Percentiles rank a stretch among this genome's conserved stretches.
phyloP scores from a whole-genome alignment of 345 rosid species.

The Aethionema arabicum region DNA sequence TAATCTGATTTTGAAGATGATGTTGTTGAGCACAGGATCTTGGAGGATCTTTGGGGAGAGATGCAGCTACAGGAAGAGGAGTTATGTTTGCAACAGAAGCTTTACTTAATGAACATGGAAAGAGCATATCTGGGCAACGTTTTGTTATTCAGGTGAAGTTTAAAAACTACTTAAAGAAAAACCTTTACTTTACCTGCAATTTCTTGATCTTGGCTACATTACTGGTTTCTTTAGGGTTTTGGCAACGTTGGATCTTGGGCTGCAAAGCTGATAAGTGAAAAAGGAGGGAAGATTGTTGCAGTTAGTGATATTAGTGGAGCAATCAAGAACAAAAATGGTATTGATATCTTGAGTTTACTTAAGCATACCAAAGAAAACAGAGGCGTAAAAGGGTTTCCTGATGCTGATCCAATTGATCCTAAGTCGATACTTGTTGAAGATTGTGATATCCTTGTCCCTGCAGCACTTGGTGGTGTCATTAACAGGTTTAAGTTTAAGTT shows the following conservation, averaged over 20 bases:
- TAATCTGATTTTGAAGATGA: not conserved
- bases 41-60: conserved; percentile 96
- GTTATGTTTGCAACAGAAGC: conserved; percentile 94
- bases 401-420: conserved; percentile 57
- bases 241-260: conserved; percentile 99
- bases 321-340: conserved; percentile 79
- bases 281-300: conserved; percentile 85
- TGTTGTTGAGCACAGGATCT: conserved; percentile 64
- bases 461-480: conserved; percentile 96
- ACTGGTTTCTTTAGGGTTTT: conserved; percentile 55
- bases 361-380: conserved; percentile 58
- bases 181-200: not conserved
- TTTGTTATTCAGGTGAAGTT: conserved; percentile 73
- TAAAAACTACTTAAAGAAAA: not conserved
- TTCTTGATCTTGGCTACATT: not conserved
- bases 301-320: conserved; percentile 88
- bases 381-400: conserved; percentile 85
- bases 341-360: conserved; percentile 64
- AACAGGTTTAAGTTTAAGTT: conserved; percentile 53
- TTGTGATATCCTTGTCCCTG: conserved; percentile 89
- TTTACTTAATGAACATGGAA: conserved; percentile 80
- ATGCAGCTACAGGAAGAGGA: conserved; percentile 97
- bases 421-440: conserved; percentile 70
- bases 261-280: conserved; percentile 69
- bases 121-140: conserved; percentile 68